Base-by-base conservation (phyloP, 768 basidiomycete species). In the Termitomyces sp. region DNA sequence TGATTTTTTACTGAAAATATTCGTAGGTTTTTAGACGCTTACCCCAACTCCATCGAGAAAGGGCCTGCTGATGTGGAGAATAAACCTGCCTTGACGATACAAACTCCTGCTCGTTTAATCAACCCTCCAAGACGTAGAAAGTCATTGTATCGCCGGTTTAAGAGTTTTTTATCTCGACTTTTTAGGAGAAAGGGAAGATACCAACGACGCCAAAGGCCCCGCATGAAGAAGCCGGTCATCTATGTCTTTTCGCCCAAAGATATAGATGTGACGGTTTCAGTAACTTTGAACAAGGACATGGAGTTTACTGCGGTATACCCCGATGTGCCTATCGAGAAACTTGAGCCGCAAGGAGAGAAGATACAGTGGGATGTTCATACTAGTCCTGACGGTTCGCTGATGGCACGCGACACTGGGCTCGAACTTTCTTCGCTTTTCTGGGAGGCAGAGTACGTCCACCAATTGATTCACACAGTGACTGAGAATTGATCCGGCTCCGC, bases 381-480 rank as follows among this genome's bases (percentile, higher is more conserved):
- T 1, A 49, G 59, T 22, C 53, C 66, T 5, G 69, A 73, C 55
- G 75, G 76, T 1, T 70, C 60, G 12, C 61, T 79, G 57, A 64
- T 66, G n/a, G 75, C 75, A 35, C 60, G 65, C 22, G 48, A 58
- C 0, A 73, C 73, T 3, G 68, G 70, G 0, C 51, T 70, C 16
- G 71, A 74, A 15, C 63, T 75, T 6, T 61, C 74, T 9, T 78
- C 76, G 61, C 66, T 78, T n/a, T 78, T 73, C 63, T 79, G 78
- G 78, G 76, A 75, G 50, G 73, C 75, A n/a, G 53, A 70, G 74
- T 74, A 64, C 60, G 74, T 67, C 32, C 6, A 18, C 16, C 16
- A 1, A 35, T 46, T 9, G 56, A 48, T 4, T 33, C 18, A 24
- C 28, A 18, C 6, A 16, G 35, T 18, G n/a, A 49, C 8, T 28